Conservation (phyloP, 768 basidiomycete genomes). For the Panaeolus cyanescens region DNA sequence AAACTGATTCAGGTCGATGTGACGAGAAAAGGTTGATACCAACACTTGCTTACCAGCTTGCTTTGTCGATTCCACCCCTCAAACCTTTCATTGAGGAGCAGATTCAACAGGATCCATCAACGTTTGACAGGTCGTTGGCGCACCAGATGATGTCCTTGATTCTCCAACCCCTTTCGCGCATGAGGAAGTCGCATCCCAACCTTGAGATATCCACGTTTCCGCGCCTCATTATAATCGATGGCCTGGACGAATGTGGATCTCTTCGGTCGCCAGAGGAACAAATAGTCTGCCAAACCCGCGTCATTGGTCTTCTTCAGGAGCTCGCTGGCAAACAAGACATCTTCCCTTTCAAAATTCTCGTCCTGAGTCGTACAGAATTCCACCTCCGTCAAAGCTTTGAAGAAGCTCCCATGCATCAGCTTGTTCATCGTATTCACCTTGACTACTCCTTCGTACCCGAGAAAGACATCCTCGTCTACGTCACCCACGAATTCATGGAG, state of each 20-base stretch:
- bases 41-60: conserved; percentile 31
- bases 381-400: background rate
- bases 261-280: background rate
- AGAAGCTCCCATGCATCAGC: background rate
- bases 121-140: conserved; percentile 8
- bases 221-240: conserved; percentile 2
- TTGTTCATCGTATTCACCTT: background rate
- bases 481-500: background rate
- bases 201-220: background rate
- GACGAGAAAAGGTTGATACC: no score
- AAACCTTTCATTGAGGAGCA: conserved; percentile 6
- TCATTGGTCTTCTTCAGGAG: conserved; percentile 1
- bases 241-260: conserved; percentile 4
- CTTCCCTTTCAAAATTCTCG: background rate
- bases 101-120: conserved; percentile 4
- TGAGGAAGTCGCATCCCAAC: background rate
- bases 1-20: conserved; percentile 21
- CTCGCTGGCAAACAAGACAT: background rate
- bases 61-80: conserved; percentile 8
- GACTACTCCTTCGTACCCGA: background rate
- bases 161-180: background rate
- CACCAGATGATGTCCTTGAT: conserved; percentile 5
- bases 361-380: background rate
- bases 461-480: background rate
- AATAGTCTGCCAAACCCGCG: conserved; percentile 5